Base-by-base conservation (phyloP, 169 alveolate species). In the Babesia ovata region DNA sequence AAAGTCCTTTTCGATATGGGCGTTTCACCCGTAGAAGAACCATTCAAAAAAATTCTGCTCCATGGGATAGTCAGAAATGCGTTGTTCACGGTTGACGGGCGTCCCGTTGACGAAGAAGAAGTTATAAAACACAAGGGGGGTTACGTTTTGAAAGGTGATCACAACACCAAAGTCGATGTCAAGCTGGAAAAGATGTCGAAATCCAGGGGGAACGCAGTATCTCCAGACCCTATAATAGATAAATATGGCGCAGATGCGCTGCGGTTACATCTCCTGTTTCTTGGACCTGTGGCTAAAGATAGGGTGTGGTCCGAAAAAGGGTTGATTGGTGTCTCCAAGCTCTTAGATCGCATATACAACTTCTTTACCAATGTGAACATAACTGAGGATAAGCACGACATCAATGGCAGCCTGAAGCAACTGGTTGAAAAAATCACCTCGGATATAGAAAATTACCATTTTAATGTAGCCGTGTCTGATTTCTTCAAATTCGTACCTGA, bases 171-270 rank as follows among this genome's bases (percentile, higher is more conserved):
- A 24, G 85, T 82, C 24, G 28, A 50, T 11, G 65, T 88, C 17
- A 87, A 76, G 22, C 83, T 54, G 50, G 94, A 90, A 73, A 94
- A 94, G 66, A 94, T 94, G 97, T 91, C 96, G 8, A 94, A 94
- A 60, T 92, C 96, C 9, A 91, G 83, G 63, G 91, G 92, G 22
- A 94, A 94, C 70, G 94, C 94, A 26, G 87, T 92, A 7, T 69
- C 66, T 36, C 97, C 97, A 24, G 79, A 75, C 17, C 93, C 72
- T 11, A 70, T 92, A 11, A 82, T 88, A 9, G 74, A 77, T 10
- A 66, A 50, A 33, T 88, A 78, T 60, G 96, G 98, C 7, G 94
- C 94, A 9, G 98, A 94, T 70, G 85, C 95, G 36, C 83, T 94
- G 54, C 73, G 98, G 53, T 59, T 94, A 33, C 88, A 93, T 61